Conservation (phyloP, 2,329 filamentous ascomycete species). For the Didymellaceae sp. region DNA sequence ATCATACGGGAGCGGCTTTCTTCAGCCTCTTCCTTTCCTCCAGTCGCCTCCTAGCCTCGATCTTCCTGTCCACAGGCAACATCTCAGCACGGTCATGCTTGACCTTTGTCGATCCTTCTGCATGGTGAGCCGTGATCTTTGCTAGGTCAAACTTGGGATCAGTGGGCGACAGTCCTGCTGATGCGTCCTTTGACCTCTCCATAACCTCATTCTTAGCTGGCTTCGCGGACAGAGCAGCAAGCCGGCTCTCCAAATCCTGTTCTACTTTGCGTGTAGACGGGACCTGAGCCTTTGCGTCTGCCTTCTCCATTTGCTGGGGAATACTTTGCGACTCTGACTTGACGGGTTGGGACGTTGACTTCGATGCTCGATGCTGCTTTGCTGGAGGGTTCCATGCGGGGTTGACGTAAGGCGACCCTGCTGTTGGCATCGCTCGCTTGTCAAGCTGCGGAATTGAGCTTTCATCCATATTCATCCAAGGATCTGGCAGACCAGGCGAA, state of each 20-base stretch:
- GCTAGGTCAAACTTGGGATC: slow-evolving; percentile 31
- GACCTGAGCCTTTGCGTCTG: neutral
- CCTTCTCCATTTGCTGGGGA: slow-evolving; percentile 16
- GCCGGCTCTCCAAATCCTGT: slow-evolving; percentile 8
- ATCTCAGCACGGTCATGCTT: slow-evolving; percentile 28
- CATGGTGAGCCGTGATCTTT: slow-evolving; percentile 34
- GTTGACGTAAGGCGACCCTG: slow-evolving; percentile 35
- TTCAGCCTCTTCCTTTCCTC: slow-evolving; percentile 37
- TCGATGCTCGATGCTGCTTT: slow-evolving; percentile 28
- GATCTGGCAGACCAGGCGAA: slow-evolving; percentile 38
- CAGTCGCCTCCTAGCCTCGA: slow-evolving; percentile 35
- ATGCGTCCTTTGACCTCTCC: neutral
- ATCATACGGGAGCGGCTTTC: slow-evolving; percentile 23
- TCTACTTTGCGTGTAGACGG: neutral
- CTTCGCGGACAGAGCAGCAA: slow-evolving; percentile 11
- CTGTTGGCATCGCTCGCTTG: slow-evolving; percentile 42
- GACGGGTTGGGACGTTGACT: slow-evolving; percentile 18
- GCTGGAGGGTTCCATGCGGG: slow-evolving; percentile 31
- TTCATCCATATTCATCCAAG: slow-evolving; percentile 41
- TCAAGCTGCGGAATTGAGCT: slow-evolving; percentile 40
- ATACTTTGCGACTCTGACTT: slow-evolving; percentile 4
- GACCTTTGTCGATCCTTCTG: slow-evolving; percentile 29
- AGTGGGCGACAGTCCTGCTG: slow-evolving; percentile 6
- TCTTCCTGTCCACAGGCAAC: slow-evolving; percentile 34
- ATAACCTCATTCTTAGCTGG: neutral